Conservation (phyloP, 495 filamentous ascomycete species). For the Lasiosphaeria hispida region DNA sequence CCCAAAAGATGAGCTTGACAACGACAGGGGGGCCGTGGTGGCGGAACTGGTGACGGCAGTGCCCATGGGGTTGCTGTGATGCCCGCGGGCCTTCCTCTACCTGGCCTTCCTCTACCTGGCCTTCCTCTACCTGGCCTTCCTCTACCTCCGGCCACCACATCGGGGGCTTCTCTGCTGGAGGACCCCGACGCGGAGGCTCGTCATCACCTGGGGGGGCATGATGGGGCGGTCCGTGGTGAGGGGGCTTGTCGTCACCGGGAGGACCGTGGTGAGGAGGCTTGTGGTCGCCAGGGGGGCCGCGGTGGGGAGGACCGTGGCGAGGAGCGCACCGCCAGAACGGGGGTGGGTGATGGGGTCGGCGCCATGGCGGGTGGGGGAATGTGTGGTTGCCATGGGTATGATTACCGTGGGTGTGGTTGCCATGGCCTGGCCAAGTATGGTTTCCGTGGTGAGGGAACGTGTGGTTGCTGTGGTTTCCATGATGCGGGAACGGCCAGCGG, state of each 20-base stretch:
- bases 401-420: constrained; percentile 21
- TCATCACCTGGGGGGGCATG: not conserved
- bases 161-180: too few relatives aligned
- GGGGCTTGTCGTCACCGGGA: not conserved
- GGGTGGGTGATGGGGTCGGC: constrained; percentile 16
- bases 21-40: too few relatives aligned
- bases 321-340: constrained; percentile 16
- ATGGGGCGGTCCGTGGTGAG: constrained; percentile 2
- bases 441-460: constrained; percentile 4
- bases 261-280: constrained; percentile 3
- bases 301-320: constrained; percentile 5
- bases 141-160: too few relatives aligned
- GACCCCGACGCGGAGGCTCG: not conserved
- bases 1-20: too few relatives aligned
- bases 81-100: too few relatives aligned
- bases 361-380: constrained; percentile 23
- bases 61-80: too few relatives aligned
- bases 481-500: constrained; percentile 8
- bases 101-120: too few relatives aligned
- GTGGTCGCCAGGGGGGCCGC: not conserved
- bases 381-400: constrained; percentile 22
- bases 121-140: too few relatives aligned
- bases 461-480: constrained; percentile 23
- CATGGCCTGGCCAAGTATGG: constrained; percentile 4
- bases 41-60: too few relatives aligned